Conservation (phyloP, 805 yeast genomes). For the Ogataea zsoltii region DNA sequence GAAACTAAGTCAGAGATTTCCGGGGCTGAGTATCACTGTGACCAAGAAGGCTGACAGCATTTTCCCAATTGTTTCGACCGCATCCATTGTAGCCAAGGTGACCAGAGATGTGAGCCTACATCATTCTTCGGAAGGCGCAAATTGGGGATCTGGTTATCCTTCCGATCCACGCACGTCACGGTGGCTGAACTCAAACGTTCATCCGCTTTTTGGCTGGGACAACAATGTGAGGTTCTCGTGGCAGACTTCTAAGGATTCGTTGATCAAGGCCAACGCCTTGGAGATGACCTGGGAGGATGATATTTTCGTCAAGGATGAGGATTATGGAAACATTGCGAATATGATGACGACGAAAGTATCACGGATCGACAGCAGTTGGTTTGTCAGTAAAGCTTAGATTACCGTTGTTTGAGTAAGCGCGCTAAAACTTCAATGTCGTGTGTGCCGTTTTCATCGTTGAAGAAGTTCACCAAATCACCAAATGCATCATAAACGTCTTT, state of each 20-base stretch:
- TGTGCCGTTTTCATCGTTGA: conserved; percentile 8
- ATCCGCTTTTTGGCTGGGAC: conserved; percentile 86
- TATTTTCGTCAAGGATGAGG: conserved; percentile 34
- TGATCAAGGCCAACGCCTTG: conserved; percentile 52
- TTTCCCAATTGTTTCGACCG: conserved; percentile 90
- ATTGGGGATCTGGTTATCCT: conserved; percentile 92
- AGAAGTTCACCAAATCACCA: conserved; percentile 11
- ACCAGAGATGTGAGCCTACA: conserved; percentile 65
- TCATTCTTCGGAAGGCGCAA: conserved; percentile 20
- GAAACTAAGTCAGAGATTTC: conserved; percentile 70
- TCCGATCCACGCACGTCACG: conserved; percentile 82
- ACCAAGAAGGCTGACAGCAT: conserved; percentile 94
- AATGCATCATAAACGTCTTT: conserved; percentile 18
- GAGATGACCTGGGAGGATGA: conserved; percentile 65
- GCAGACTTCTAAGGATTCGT: conserved; percentile 84
- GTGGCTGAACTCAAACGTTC: conserved; percentile 69
- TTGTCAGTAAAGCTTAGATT: conserved; percentile 10
- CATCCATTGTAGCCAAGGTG: conserved; percentile 94
- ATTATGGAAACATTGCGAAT: conserved; percentile 24
- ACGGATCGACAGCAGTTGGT: conserved; percentile 22
- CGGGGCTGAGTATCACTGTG: conserved; percentile 70
- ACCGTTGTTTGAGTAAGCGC: neutral
- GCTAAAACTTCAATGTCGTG: conserved; percentile 13
- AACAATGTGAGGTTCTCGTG: conserved; percentile 78
- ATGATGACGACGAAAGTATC: conserved; percentile 12